Evolutionary conservation across 179 eudicot genomes (phyloP).

Genomic region (Sideroxylon spinosum): DNA sequence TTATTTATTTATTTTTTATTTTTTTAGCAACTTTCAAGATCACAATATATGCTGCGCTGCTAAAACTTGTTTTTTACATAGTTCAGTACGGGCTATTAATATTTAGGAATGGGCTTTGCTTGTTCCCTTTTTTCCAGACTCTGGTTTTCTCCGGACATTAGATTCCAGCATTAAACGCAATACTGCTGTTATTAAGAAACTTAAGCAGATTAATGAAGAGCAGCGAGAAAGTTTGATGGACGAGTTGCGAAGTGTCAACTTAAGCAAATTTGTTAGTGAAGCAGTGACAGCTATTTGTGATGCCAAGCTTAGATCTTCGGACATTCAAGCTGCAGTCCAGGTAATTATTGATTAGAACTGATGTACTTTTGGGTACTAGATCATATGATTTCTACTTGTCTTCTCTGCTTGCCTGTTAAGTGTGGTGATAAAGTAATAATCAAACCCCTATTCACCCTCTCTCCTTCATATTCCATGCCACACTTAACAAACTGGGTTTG

Average conservation of each 20-base stretch:
- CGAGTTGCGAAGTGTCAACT: constrained; percentile 79
- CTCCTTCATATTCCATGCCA: not conserved
- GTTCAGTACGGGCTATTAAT: constrained; percentile 2
- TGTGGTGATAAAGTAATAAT: not conserved
- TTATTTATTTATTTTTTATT: not conserved
- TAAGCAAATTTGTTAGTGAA: constrained; percentile 98
- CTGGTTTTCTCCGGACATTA: constrained; percentile 73
- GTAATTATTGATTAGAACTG: constrained; percentile 32
- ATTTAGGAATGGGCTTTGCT: not conserved
- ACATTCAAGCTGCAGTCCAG: constrained; percentile 98
- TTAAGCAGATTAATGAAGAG: constrained; percentile 94
- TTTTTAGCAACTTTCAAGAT: not conserved
- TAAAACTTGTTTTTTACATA: not conserved
- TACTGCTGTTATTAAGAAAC: constrained; percentile 96
- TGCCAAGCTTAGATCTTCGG: constrained; percentile 85
- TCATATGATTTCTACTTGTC: not conserved
- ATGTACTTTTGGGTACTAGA: constrained; percentile 2
- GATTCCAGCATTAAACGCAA: constrained; percentile 98
- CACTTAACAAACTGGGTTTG: not conserved
- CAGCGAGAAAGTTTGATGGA: constrained; percentile 94
- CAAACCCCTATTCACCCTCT: not conserved
- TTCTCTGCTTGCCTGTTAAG: not conserved
- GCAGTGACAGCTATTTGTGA: constrained; percentile 94
- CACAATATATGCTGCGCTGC: not conserved
- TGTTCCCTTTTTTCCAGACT: constrained; percentile 40